phyloP scores from a whole-genome alignment of 1,284 basidiomycete species.

The Phylloboletellus chloephorus region DNA sequence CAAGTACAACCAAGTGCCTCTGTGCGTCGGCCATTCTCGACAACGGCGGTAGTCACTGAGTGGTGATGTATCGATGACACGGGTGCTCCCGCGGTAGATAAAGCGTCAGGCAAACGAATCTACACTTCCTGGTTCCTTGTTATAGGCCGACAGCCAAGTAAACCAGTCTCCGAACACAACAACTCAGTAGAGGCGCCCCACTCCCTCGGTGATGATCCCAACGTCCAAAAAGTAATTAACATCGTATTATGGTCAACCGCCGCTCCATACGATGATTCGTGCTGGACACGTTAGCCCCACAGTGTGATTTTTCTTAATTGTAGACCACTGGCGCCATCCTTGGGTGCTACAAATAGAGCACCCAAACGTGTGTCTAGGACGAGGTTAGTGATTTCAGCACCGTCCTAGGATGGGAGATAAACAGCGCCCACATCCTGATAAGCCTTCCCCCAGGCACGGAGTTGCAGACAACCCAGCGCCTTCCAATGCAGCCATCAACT shows the following conservation, averaged over 20 bases:
- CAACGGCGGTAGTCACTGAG: neutral
- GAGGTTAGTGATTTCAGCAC: neutral
- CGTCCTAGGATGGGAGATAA: neutral
- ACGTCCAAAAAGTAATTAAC: too few relatives aligned
- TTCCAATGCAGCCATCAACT: conserved; percentile 41
- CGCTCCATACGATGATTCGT: too few relatives aligned
- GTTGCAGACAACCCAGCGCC: conserved; percentile 38
- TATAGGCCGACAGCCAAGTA: too few relatives aligned
- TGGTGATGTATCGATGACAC: neutral
- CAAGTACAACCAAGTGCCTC: conserved; percentile 41
- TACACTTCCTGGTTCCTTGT: too few relatives aligned
- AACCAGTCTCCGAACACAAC: too few relatives aligned
- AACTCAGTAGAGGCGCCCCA: too few relatives aligned
- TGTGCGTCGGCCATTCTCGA: conserved; percentile 15
- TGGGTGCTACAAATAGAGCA: conserved; percentile 41
- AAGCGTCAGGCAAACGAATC: too few relatives aligned
- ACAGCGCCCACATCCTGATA: conserved; percentile 34
- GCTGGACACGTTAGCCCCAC: conserved; percentile 45
- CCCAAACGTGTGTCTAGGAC: conserved; percentile 40
- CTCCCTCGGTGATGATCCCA: too few relatives aligned
- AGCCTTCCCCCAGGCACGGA: conserved; percentile 35
- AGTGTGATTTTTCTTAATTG: conserved; percentile 43
- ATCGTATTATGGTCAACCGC: too few relatives aligned
- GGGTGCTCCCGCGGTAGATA: conserved; percentile 10
- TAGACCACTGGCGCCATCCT: conserved; percentile 29